Evolutionary conservation across 306 rosid genomes (phyloP).

Genomic region (Vicia villosa): DNA sequence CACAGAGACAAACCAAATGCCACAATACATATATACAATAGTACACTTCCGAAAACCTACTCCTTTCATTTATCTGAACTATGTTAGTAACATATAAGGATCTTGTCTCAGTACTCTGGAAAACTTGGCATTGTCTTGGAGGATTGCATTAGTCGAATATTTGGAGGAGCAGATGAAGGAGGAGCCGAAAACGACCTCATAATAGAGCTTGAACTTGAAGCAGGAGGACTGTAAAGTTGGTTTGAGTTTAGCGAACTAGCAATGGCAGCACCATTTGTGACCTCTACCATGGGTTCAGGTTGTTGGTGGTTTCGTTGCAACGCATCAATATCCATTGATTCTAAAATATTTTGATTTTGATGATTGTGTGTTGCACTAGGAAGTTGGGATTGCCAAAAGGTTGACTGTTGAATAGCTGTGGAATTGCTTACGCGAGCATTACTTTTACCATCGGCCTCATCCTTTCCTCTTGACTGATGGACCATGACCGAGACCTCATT

Average conservation of each 20-base stretch:
- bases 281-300: conserved; percentile 53
- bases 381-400: conserved; percentile 62
- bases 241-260: conserved; percentile 41
- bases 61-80: not conserved
- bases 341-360: conserved; percentile 47
- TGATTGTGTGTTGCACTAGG: conserved; percentile 46
- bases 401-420: conserved; percentile 48
- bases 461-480: conserved; percentile 53
- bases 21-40: conserved; percentile 18
- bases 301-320: conserved; percentile 43
- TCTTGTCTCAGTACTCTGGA: conserved; percentile 30
- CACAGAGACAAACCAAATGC: conserved; percentile 18
- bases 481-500: conserved; percentile 53
- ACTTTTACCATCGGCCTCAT: conserved; percentile 59
- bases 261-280: conserved; percentile 38
- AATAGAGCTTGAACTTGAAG: conserved; percentile 43
- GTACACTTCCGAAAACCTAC: conserved; percentile 4
- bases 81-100: conserved; percentile 1
- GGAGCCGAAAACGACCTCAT: conserved; percentile 47
- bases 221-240: conserved; percentile 51
- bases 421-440: conserved; percentile 42
- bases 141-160: conserved; percentile 42
- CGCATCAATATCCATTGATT: conserved; percentile 62
- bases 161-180: conserved; percentile 48
- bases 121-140: conserved; percentile 50